A percentile compares a stretch with the other conserved stretches of the same genome.
Evolutionary conservation across 129 eudicot genomes (phyloP).

Genomic region (Tagetes patula): DNA sequence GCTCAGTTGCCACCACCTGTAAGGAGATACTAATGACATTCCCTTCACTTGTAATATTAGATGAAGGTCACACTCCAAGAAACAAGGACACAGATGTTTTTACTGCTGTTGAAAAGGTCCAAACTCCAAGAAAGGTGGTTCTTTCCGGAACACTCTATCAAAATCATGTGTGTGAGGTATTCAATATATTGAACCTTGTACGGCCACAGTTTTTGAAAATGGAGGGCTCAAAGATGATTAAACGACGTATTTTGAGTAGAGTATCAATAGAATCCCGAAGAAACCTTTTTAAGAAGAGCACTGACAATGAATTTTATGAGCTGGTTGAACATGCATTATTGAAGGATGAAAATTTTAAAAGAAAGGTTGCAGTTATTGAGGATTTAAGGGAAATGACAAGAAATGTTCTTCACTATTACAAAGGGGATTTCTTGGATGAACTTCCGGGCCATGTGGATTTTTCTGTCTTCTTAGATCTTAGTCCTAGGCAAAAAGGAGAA

Average conservation of each 20-base stretch:
- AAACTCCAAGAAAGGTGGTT: slow-evolving; percentile 81
- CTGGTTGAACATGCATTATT: slow-evolving; percentile 38
- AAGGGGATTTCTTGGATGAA: slow-evolving; percentile 90
- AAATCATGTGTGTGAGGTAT: slow-evolving; percentile 86
- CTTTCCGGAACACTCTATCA: slow-evolving; percentile 96
- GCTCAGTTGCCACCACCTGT: slow-evolving; percentile 51
- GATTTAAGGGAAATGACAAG: slow-evolving; percentile 56
- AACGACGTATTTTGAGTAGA: slow-evolving; percentile 71
- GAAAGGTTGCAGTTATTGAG: slow-evolving; percentile 35
- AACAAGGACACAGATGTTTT: slow-evolving; percentile 80
- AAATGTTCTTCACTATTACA: slow-evolving; percentile 81
- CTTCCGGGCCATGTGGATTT: slow-evolving; percentile 84
- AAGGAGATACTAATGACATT: slow-evolving; percentile 58
- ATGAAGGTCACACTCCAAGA: slow-evolving; percentile 96
- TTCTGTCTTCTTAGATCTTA: slow-evolving; percentile 65
- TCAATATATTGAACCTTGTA: slow-evolving; percentile 79
- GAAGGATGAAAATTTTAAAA: slow-evolving; percentile 35
- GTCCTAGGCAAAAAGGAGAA: slow-evolving; percentile 58
- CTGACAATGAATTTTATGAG: slow-evolving; percentile 38
- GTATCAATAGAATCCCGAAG: slow-evolving; percentile 46
- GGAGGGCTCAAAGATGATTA: slow-evolving; percentile 55
- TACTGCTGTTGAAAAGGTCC: slow-evolving; percentile 70
- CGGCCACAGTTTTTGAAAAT: slow-evolving; percentile 74
- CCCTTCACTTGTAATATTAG: slow-evolving; percentile 75
- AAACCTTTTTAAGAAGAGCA: slow-evolving; percentile 33